Percentiles rank a stretch among this genome's conserved stretches.
phyloP scores from a whole-genome alignment of 2,329 filamentous ascomycete genomes.

The Penicillium sp. region DNA sequence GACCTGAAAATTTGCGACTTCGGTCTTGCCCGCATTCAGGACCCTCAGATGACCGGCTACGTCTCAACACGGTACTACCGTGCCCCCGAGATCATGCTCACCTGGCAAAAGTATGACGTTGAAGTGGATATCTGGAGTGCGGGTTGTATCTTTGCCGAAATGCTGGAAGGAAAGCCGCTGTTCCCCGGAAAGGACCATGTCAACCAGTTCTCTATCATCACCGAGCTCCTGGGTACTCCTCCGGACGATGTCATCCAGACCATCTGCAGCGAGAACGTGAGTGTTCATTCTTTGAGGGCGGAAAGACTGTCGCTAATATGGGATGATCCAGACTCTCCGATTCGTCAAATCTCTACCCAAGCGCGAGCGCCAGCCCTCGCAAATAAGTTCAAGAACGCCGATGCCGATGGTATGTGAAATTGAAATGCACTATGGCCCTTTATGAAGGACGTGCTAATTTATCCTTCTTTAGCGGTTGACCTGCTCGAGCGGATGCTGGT shows the following conservation, averaged over 20 bases:
- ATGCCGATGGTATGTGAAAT: slow-evolving; percentile 64
- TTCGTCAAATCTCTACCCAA: slow-evolving; percentile 97
- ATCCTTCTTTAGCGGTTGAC: slow-evolving; percentile 65
- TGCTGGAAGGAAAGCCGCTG: slow-evolving; percentile 96
- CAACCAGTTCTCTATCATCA: slow-evolving; percentile 99
- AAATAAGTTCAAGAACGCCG: slow-evolving; percentile 93
- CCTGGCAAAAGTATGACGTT: slow-evolving; percentile 99
- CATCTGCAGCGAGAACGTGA: slow-evolving; percentile 94
- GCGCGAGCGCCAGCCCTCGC: slow-evolving; percentile 82
- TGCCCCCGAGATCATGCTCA: slow-evolving; percentile 99
- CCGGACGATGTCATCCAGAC: slow-evolving; percentile 98
- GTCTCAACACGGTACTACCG: slow-evolving; percentile 98
- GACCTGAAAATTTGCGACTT: slow-evolving; percentile 99
- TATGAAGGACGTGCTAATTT: slow-evolving; percentile 11
- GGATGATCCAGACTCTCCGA: slow-evolving; percentile 68
- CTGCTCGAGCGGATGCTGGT: slow-evolving; percentile 95
- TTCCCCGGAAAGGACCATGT: slow-evolving; percentile 99
- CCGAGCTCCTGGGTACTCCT: slow-evolving; percentile 89
- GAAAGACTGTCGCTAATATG: slow-evolving; percentile 23
- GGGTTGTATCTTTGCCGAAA: slow-evolving; percentile 98
- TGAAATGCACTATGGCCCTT: not conserved
- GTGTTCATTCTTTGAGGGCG: slow-evolving; percentile 30
- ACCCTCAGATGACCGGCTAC: slow-evolving; percentile 99
- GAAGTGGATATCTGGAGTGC: slow-evolving; percentile 99
- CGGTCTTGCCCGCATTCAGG: slow-evolving; percentile 92